A percentile compares a stretch with the other conserved stretches of the same genome.
phyloP scores from a whole-genome alignment of 164 flowering plant species.

The Nymphaea colorata region DNA sequence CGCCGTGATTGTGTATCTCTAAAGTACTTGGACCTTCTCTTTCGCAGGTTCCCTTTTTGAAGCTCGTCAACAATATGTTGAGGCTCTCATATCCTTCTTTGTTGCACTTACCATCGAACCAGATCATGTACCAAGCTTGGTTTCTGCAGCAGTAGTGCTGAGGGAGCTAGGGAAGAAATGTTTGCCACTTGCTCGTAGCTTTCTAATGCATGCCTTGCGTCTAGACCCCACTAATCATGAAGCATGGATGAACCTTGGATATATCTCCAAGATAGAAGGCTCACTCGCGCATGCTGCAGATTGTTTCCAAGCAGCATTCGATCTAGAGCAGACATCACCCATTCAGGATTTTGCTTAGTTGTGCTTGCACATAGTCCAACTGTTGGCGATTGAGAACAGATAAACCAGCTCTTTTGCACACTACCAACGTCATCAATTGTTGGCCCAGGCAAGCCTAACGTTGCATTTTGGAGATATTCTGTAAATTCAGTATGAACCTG shows the following conservation, averaged over 20 bases:
- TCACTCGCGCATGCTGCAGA: conserved; percentile 72
- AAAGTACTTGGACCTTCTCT: too few species aligned
- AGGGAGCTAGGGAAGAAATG: conserved; percentile 36
- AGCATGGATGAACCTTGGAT: conserved; percentile 86
- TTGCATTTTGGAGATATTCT: not conserved
- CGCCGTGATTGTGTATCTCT: too few species aligned
- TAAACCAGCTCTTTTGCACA: too few species aligned
- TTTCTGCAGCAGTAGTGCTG: conserved; percentile 64
- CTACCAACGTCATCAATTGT: too few species aligned
- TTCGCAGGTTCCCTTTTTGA: conserved; percentile 47
- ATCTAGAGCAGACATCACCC: conserved; percentile 68
- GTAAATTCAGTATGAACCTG: not conserved
- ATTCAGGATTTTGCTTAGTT: conserved; percentile 40
- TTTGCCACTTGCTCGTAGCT: conserved; percentile 65
- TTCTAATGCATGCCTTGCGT: conserved; percentile 66
- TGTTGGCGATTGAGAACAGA: too few species aligned
- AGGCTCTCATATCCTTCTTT: conserved; percentile 74
- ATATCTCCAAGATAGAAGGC: conserved; percentile 71
- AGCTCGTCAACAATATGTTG: conserved; percentile 48
- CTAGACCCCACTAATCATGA: conserved; percentile 78
- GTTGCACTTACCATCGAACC: conserved; percentile 72
- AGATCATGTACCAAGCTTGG: conserved; percentile 66
- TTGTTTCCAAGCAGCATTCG: conserved; percentile 84
- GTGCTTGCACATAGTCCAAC: not conserved
- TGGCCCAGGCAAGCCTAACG: not conserved